A percentile compares a stretch with the other conserved stretches of the same genome.
These are phyloP conservation scores for Exobasidium rhododendri DNA, from an alignment of 1,284 basidiomycete genomes.

Conservation along the genomic window DNA sequence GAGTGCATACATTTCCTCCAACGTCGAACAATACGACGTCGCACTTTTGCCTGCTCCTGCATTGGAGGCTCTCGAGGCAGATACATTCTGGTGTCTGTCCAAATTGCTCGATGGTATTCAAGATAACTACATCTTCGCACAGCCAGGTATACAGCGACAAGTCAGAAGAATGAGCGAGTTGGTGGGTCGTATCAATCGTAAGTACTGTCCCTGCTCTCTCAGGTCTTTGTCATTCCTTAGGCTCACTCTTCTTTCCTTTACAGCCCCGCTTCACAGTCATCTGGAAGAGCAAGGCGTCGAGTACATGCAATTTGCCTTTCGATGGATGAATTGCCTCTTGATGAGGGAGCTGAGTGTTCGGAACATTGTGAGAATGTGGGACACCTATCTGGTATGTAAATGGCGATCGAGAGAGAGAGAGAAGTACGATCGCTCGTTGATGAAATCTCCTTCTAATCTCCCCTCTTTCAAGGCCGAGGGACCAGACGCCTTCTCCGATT, in stretches of 20 bases:
- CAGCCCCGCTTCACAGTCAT: conserved; percentile 47
- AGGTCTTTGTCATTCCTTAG: no score
- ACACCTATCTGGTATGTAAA: conserved; percentile 49
- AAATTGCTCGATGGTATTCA: conserved; percentile 53
- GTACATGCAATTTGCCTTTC: conserved; percentile 55
- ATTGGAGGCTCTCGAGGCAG: conserved; percentile 50
- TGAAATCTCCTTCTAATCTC: not conserved
- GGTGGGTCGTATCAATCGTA: conserved; percentile 49
- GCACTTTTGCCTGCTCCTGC: conserved; percentile 36
- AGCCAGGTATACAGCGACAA: conserved; percentile 52
- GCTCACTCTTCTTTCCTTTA: not conserved
- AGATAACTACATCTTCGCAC: conserved; percentile 54
- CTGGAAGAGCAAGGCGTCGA: conserved; percentile 49
- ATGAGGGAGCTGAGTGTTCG: conserved; percentile 55
- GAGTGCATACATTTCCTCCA: conserved; percentile 38
- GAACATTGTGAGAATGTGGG: conserved; percentile 54
- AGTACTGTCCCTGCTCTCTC: conserved; percentile 5
- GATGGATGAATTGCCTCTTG: conserved; percentile 55
- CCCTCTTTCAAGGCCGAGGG: conserved; percentile 40
- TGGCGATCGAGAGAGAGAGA: not conserved
- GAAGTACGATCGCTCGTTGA: no score
- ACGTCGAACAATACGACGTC: conserved; percentile 43
- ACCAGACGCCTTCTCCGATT: conserved; percentile 51
- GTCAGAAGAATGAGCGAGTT: conserved; percentile 45
- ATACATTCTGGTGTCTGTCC: conserved; percentile 54